Percentiles rank a stretch among this genome's conserved stretches.
phyloP scores from a whole-genome alignment of 2,329 filamentous ascomycete genomes.

The Ophiocordyceps camponoti-saundersi region DNA sequence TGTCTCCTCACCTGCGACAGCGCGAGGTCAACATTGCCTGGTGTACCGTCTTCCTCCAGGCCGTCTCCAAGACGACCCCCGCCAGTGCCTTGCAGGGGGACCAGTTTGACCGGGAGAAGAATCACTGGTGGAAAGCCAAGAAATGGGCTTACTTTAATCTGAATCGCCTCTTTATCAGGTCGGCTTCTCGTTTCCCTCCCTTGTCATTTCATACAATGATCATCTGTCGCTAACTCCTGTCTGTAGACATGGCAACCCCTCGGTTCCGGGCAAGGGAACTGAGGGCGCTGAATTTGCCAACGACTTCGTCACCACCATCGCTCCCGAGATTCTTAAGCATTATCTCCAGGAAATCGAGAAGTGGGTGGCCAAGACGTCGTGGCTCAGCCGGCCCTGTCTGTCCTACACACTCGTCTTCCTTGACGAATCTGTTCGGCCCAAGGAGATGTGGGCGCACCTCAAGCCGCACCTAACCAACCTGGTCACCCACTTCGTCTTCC shows the following conservation, averaged over 20 bases:
- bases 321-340: slow-evolving; percentile 87
- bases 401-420: slow-evolving; percentile 90
- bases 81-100: slow-evolving; percentile 70
- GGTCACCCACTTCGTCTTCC: slow-evolving; percentile 89
- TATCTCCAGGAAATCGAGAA: slow-evolving; percentile 93
- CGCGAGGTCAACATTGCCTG: slow-evolving; percentile 79
- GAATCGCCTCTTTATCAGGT: slow-evolving; percentile 89
- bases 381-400: slow-evolving; percentile 86
- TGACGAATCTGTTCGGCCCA: slow-evolving; percentile 93
- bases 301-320: slow-evolving; percentile 78
- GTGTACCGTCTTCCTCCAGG: slow-evolving; percentile 88
- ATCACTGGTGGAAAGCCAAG: slow-evolving; percentile 99
- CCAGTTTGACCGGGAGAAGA: slow-evolving; percentile 70
- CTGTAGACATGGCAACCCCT: slow-evolving; percentile 72
- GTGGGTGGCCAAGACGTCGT: slow-evolving; percentile 87
- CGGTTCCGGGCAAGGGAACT: slow-evolving; percentile 54
- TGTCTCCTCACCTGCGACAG: slow-evolving; percentile 60
- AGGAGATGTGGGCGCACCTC: slow-evolving; percentile 89
- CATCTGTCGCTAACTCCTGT: not conserved
- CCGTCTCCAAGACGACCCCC: slow-evolving; percentile 73
- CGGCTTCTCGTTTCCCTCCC: slow-evolving; percentile 9
- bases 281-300: slow-evolving; percentile 74
- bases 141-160: slow-evolving; percentile 99
- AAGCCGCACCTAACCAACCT: slow-evolving; percentile 88
- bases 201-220: not conserved